These are phyloP conservation scores for Penicillium soppii DNA, from an alignment of 495 filamentous ascomycete species.

Conservation along the genomic window DNA sequence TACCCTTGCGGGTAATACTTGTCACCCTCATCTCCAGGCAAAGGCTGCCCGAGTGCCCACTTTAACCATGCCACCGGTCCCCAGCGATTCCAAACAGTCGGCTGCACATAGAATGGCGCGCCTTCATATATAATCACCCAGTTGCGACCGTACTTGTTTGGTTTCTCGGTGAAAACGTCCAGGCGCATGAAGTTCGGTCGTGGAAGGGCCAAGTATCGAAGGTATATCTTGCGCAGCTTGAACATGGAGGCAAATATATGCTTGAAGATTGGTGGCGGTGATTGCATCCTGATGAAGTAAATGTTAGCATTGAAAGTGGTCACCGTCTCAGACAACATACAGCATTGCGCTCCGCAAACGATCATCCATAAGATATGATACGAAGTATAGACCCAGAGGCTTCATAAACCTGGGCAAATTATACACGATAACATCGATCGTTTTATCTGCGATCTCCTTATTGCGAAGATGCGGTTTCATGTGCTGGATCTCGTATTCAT, in stretches of 20 bases:
- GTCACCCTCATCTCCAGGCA: constrained; percentile 59
- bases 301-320: not conserved
- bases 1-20: constrained; percentile 61
- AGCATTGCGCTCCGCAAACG: constrained; percentile 61
- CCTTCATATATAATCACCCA: constrained; percentile 45
- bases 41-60: constrained; percentile 50
- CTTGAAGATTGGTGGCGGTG: constrained; percentile 37
- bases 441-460: constrained; percentile 51
- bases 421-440: constrained; percentile 58
- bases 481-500: constrained; percentile 49
- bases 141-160: constrained; percentile 53
- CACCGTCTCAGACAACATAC: constrained; percentile 27
- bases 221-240: constrained; percentile 42
- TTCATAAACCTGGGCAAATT: constrained; percentile 50
- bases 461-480: constrained; percentile 60
- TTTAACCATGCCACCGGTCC: constrained; percentile 49
- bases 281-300: constrained; percentile 32
- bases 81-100: constrained; percentile 59
- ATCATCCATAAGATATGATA: constrained; percentile 59
- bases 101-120: constrained; percentile 56
- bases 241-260: constrained; percentile 40
- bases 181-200: constrained; percentile 46
- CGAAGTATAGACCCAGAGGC: constrained; percentile 42
- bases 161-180: constrained; percentile 41
- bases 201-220: constrained; percentile 57